phyloP scores from a whole-genome alignment of 75 land plant species.

The Isoetes taiwanensis region DNA sequence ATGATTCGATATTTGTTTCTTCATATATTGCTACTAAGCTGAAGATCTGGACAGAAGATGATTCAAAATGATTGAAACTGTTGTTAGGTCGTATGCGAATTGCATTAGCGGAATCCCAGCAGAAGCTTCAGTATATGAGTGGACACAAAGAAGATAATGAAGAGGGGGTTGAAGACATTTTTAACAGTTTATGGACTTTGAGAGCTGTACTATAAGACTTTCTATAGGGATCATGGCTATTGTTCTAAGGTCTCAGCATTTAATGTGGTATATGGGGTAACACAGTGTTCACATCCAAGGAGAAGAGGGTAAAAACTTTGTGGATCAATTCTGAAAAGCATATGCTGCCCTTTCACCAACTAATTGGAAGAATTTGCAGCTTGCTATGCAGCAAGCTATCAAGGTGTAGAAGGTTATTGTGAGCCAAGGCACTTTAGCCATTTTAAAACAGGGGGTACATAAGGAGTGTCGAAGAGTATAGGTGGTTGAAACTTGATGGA shows the following conservation, averaged over 20 bases:
- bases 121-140: conserved; percentile 86
- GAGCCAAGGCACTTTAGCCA: conserved; percentile 81
- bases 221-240: conserved; percentile 66
- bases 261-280: conserved; percentile 88
- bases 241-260: conserved; percentile 80
- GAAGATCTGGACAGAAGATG: conserved; percentile 93
- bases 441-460: conserved; percentile 70
- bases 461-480: conserved; percentile 52
- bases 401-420: conserved; percentile 65
- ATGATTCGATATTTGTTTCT: conserved; percentile 83
- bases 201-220: conserved; percentile 77
- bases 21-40: conserved; percentile 81
- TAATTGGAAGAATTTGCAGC: conserved; percentile 40
- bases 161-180: conserved; percentile 48
- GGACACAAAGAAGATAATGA: conserved; percentile 54
- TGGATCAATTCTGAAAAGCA: no score
- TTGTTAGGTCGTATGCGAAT: conserved; percentile 83
- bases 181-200: conserved; percentile 59
- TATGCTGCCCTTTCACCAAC: conserved; percentile 59
- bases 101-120: conserved; percentile 75
- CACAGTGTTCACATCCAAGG: conserved; percentile 39
- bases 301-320: no score
- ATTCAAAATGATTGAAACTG: conserved; percentile 70
- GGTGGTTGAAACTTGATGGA: conserved; percentile 77
- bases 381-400: conserved; percentile 79